Evolutionary conservation across 495 filamentous ascomycete genomes (phyloP), one percentile per base, ranked within the genome.

Genomic region (Annulohypoxylon bovei): DNA sequence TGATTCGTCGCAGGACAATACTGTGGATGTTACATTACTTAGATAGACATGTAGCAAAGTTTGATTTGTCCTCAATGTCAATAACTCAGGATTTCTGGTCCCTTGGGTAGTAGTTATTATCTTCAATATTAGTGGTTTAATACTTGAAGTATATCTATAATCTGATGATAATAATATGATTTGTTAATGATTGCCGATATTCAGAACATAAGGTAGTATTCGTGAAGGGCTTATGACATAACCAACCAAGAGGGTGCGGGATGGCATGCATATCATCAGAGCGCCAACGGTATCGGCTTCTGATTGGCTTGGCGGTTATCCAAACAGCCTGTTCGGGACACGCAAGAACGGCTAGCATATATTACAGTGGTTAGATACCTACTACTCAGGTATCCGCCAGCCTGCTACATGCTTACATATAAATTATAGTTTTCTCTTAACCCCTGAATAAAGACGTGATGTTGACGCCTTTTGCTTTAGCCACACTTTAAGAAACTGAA

Each of bases 251-350:
- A 32, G 37, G 33, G 18, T 20, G 66, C 52, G 59, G 53, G 69
- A 67, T 67, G 33, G 9, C 46, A 64, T 68, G 64, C 47, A 65
- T 46, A 65, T 71, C 58, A 55, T 40, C 30, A 6, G 16, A 61
- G 65, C 59, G 55, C 53, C 33, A 65, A 50, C 30, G 0, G 12
- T 2, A 35, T 49, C 42, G 25, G 3, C 1, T n/a, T 16, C 8
- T 61, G 60, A 67, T 68, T 72, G 64, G 69, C 14, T 20, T 52
- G 23, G 23, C 23, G 32, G 63, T 28, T 40, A 49, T 32, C 44
- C 22, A 56, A 67, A 50, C 27, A 50, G 11, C 52, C 27, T 62
- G 58, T 40, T 66, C 56, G 42, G 52, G 50, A 35, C 12, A 25
- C 18, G 64, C 55, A 55, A 39, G 37, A 60, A 58, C 67, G 61